Percentiles rank a stretch among this genome's conserved stretches.
Conservation (phyloP, 2,329 filamentous ascomycete species). For the Hymenoscyphus albidus region DNA sequence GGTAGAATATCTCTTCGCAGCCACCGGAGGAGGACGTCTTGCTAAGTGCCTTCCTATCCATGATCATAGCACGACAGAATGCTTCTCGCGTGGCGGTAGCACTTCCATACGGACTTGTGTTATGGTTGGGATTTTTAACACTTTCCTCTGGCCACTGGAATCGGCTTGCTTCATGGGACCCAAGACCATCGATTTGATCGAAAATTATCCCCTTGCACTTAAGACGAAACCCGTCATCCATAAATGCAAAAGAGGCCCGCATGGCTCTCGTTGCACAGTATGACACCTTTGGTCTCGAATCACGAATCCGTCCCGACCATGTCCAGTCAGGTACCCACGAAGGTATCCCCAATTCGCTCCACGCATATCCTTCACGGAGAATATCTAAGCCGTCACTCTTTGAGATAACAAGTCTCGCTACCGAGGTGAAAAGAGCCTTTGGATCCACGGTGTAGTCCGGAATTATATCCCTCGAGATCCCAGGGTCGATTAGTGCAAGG, state of each 20-base stretch:
- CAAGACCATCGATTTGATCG: conserved; percentile 15
- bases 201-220: conserved; percentile 18
- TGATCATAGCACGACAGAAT: conserved; percentile 15
- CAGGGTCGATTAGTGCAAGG: conserved; percentile 17
- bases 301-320: conserved; percentile 14
- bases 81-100: conserved; percentile 6
- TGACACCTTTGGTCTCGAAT: conserved; percentile 6
- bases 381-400: conserved; percentile 11
- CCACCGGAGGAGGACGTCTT: conserved; percentile 5
- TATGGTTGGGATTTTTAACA: conserved; percentile 9
- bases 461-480: conserved; percentile 9
- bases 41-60: conserved; percentile 10
- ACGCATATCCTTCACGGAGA: conserved; percentile 19
- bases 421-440: conserved; percentile 8
- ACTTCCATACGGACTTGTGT: conserved; percentile 12
- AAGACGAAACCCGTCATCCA: conserved; percentile 8
- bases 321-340: conserved; percentile 22
- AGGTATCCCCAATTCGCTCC: conserved; percentile 8
- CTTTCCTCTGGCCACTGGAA: conserved; percentile 15
- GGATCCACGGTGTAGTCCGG: conserved; percentile 15
- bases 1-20: conserved; percentile 11
- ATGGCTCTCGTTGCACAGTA: conserved; percentile 13
- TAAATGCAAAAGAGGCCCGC: conserved; percentile 9
- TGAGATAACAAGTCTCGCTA: conserved; percentile 14
- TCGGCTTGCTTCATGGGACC: conserved; percentile 14